phyloP scores from a whole-genome alignment of 768 basidiomycete genomes.

The Naganishia friedmannii region DNA sequence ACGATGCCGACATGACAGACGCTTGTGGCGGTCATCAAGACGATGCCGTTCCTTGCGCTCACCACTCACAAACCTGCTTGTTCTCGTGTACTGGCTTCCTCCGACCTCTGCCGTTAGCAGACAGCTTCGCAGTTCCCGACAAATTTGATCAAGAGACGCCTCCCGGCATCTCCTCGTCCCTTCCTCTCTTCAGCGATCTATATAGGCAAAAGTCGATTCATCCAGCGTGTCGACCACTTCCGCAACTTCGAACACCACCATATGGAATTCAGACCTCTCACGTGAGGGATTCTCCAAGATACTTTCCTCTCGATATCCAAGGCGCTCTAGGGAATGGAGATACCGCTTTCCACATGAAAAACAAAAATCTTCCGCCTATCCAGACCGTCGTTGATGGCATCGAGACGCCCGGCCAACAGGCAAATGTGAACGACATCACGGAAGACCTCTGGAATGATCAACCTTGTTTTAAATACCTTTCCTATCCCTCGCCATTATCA shows the following conservation, averaged over 20 bases:
- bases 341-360: not conserved
- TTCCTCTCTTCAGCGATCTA: not conserved
- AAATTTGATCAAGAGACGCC: not conserved
- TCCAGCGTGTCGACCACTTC: conserved; percentile 3
- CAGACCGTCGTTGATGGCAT: not conserved
- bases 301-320: not conserved
- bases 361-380: conserved; percentile 13
- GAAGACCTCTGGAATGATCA: not conserved
- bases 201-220: not conserved
- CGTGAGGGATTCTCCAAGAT: not conserved
- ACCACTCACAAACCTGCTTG: conserved; percentile 2
- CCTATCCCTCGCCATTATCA: conserved; percentile 9
- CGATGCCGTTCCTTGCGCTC: not conserved
- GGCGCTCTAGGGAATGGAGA: not conserved
- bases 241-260: not conserved
- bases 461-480: not conserved
- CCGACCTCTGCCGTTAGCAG: not conserved
- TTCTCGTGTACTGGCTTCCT: not conserved
- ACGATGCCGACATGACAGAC: not conserved
- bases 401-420: not conserved
- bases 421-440: not conserved
- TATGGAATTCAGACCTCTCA: conserved; percentile 14
- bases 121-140: not conserved
- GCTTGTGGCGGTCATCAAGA: not conserved
- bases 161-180: too few species aligned